Conservation (phyloP, 192 early-diverging fungal genomes). For the Phlyctochytrium planicorne region DNA sequence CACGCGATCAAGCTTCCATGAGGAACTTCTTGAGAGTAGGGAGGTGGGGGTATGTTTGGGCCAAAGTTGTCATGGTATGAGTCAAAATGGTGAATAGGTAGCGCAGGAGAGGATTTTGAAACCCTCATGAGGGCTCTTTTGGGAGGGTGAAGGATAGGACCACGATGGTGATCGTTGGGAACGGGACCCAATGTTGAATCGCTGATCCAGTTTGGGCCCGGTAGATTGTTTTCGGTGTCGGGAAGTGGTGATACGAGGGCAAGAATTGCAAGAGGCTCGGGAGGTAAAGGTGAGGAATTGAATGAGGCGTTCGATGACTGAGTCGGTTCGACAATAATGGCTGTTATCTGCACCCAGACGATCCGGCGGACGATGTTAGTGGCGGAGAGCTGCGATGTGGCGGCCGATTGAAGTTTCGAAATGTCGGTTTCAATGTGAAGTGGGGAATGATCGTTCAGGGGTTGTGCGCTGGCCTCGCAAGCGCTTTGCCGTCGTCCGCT, state of each 20-base stretch:
- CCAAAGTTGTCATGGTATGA: too few species aligned
- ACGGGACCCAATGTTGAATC: constrained; percentile 5
- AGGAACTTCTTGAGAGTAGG: too few species aligned
- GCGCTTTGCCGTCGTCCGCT: not conserved
- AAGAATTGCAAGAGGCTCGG: not conserved
- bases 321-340: not conserved
- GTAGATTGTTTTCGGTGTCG: not conserved
- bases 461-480: not conserved
- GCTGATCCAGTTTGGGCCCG: not conserved
- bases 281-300: not conserved
- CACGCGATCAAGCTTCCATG: too few species aligned
- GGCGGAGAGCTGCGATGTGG: not conserved
- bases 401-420: not conserved
- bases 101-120: not conserved
- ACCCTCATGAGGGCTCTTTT: not conserved
- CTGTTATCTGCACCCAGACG: not conserved
- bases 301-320: not conserved
- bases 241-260: not conserved
- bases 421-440: not conserved
- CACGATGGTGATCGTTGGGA: not conserved
- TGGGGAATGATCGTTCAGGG: not conserved
- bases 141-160: not conserved
- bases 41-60: too few species aligned
- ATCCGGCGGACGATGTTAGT: not conserved
- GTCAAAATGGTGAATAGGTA: too few species aligned